These are phyloP conservation scores for Pseudozyma tsukubaensis DNA, from an alignment of 1,284 basidiomycete genomes.

Conservation along the genomic window DNA sequence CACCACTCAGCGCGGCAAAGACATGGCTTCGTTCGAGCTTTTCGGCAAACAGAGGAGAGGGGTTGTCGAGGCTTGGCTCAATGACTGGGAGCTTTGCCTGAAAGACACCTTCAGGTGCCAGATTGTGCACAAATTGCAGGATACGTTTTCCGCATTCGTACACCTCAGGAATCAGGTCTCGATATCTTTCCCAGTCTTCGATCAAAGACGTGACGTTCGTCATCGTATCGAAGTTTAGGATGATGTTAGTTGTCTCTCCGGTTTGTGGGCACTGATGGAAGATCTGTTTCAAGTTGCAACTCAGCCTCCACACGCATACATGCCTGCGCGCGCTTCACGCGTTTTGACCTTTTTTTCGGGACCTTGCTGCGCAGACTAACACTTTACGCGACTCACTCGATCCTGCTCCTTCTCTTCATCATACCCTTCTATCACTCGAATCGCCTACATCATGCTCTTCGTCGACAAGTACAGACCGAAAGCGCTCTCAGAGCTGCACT, in stretches of 20 bases:
- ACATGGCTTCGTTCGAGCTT: too few relatives aligned
- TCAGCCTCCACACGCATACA: too few relatives aligned
- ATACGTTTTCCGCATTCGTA: not conserved
- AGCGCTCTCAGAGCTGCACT: constrained; percentile 85
- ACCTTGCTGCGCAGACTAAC: too few relatives aligned
- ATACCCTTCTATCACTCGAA: not conserved
- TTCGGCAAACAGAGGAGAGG: not conserved
- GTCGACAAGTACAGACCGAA: constrained; percentile 83
- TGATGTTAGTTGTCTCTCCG: constrained; percentile 13
- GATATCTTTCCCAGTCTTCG: constrained; percentile 2
- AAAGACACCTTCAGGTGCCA: constrained; percentile 3
- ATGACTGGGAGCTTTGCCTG: not conserved
- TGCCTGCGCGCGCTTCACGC: too few relatives aligned
- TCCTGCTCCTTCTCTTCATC: too few relatives aligned
- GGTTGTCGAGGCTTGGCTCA: not conserved
- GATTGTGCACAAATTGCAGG: not conserved
- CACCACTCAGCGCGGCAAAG: not conserved
- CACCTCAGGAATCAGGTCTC: not conserved
- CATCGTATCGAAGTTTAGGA: not conserved
- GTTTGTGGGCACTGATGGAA: too few relatives aligned
- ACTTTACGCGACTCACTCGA: too few relatives aligned
- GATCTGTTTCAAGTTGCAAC: too few relatives aligned
- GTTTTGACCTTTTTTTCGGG: too few relatives aligned
- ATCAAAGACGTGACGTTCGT: not conserved
- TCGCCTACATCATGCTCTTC: constrained; percentile 57